Evolutionary conservation across 768 basidiomycete genomes (phyloP).

Genomic region (Tylopilus subfusipes): DNA sequence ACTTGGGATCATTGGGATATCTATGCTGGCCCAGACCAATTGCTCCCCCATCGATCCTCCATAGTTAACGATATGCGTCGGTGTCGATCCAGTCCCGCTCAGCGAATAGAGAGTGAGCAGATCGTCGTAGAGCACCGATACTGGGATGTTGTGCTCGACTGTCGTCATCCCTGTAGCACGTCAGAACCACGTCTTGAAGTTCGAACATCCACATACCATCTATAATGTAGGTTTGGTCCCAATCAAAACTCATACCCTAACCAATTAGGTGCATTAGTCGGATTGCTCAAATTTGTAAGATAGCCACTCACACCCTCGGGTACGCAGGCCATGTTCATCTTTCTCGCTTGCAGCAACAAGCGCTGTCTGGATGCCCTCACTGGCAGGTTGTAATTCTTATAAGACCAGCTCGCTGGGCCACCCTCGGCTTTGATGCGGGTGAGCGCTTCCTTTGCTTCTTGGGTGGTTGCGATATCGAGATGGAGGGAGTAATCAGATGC

Average conservation of each 20-base stretch:
- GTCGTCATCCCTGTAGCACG: conserved; percentile 63
- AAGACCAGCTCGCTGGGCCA: conserved; percentile 65
- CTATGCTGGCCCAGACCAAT: conserved; percentile 59
- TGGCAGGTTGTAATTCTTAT: conserved; percentile 76
- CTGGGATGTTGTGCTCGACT: conserved; percentile 66
- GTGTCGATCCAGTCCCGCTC: conserved; percentile 71
- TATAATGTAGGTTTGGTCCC: conserved; percentile 77
- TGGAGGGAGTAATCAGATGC: conserved; percentile 51
- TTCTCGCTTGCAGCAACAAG: conserved; percentile 55
- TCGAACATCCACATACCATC: conserved; percentile 48
- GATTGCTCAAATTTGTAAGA: background rate
- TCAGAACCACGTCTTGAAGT: background rate
- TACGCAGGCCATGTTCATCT: conserved; percentile 66
- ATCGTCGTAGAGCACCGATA: conserved; percentile 65
- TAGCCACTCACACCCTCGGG: conserved; percentile 56
- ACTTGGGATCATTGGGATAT: conserved; percentile 70
- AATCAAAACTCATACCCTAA: conserved; percentile 72
- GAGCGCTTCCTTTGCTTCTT: conserved; percentile 63
- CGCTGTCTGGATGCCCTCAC: conserved; percentile 67
- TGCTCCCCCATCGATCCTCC: conserved; percentile 71
- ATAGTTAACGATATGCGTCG: conserved; percentile 75
- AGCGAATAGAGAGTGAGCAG: conserved; percentile 55
- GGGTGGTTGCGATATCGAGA: conserved; percentile 59
- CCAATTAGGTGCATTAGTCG: background rate
- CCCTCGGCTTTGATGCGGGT: conserved; percentile 69